Base-by-base conservation (phyloP, 2,329 filamentous ascomycete genomes). In the Ophiostoma novo-ulmi region DNA sequence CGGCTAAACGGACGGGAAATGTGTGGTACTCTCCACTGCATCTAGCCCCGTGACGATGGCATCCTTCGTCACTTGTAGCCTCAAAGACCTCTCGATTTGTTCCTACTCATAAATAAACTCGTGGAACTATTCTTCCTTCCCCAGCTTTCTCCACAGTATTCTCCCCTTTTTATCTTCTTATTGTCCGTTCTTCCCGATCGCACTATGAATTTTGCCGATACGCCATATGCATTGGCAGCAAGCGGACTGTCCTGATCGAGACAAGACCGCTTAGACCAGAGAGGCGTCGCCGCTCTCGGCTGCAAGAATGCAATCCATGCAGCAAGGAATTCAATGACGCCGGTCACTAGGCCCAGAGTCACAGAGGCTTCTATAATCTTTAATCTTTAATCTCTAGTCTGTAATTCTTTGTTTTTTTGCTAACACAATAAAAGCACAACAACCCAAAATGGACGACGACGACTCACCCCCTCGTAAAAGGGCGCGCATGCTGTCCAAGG, bases 401-500 rank as follows among this genome's bases (percentile, higher is more conserved):
- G 13, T 58, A 10, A n/a, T 58, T 58, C 8, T n/a, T 4, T 58
- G n/a, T 13, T 31, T 58, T 14, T 17, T 61, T 35, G 22, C 20
- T 52, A 11, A 35, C 61, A 64, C 26, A 8, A 10, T 26, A n/a
- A n/a, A 4, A 17, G 13, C 3, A 31, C 31, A 31, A 31, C 31
- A 31, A 31, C 2, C 26, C 31, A 31, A 38, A 4, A 39, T 66
- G 63, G 35, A 66, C 20, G 63, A 66, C 22, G 52, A 58, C n/a
- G 26, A 36, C 5, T 31, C 26, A 13, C 64, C 64, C 20, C 64
- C 64, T 7, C 66, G 66, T 17, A 71, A 71, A 26, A 67, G 52
- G 36, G 22, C 44, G 44, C 58, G 70, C 20, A 41, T 67, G 44
- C 52, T 71, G 61, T 69, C 67, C 7, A 71, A 71, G 26, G 64